Base-by-base conservation (phyloP, 2,329 filamentous ascomycete species). In the Sporothrix protearum region DNA sequence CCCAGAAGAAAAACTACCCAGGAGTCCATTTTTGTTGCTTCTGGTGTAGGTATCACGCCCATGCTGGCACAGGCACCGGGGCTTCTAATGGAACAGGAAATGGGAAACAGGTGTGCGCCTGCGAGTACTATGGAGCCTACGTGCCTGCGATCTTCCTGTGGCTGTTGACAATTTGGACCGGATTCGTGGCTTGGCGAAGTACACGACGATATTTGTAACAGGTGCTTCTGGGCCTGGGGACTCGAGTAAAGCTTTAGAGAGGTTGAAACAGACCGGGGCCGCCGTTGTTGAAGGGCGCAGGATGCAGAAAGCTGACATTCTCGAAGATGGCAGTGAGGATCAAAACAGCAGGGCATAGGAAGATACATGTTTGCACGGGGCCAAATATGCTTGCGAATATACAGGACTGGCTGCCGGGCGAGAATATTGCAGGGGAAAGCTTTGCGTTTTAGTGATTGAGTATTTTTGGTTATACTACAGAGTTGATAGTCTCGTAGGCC, bases 11-110 rank as follows among this genome's bases (percentile, higher is more conserved):
- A 19, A 2, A 42, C 16, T 5, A 82, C 83, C 2, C 76, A 80
- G 25, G 74, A 81, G 45, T 80, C 81, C 1, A 80, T 88, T 0
- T 96, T 94, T 75, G 80, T 96, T 3, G 92, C 92, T 6, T 92
- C 88, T 0, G 93, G 93, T 2, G 91, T 97, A 7, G 93, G 93
- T 0, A 92, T 96, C 73, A 97, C 93, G 36, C 93, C 93, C 1
- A 76, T 96, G 3, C 82, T 96, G n/a, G 88, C 89, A 0, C 91
- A 93, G 75, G 84, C 89, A n/a, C 76, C 77, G 0, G 82, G 81
- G 0, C 79, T 85, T 6, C 77, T 93, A 28, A 53, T 16, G 22
- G 59, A 12, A 10, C 30, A 0, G 79, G 83, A 72, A 74, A 81
- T 6, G 3, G 69, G 7, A 42, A 42, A 73, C 71, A 9, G 75